phyloP scores from a whole-genome alignment of 176 grass and related monocot genomes.

The Raddia distichophylla region DNA sequence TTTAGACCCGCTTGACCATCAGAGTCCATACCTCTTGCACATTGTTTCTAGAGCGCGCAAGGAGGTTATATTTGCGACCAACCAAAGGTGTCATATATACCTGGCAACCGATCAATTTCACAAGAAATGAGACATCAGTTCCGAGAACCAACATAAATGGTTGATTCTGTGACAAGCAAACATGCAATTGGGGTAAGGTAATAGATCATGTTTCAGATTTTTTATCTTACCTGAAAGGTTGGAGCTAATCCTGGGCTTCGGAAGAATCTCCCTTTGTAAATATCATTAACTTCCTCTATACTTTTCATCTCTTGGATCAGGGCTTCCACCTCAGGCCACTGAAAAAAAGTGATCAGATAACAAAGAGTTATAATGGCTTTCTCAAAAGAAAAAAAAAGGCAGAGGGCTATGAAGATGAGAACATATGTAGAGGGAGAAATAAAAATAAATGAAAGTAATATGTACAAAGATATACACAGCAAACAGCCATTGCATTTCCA shows the following conservation, averaged over 20 bases:
- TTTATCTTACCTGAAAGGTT: slow-evolving; percentile 71
- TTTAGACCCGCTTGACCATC: background rate
- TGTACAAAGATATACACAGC: background rate
- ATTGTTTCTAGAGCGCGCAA: slow-evolving; percentile 82
- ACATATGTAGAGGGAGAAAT: background rate
- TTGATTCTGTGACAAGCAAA: background rate
- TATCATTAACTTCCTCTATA: slow-evolving; percentile 62
- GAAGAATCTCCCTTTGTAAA: slow-evolving; percentile 91
- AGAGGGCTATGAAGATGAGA: background rate
- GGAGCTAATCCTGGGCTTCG: slow-evolving; percentile 83
- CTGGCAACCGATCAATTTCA: slow-evolving; percentile 44
- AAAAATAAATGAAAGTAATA: background rate
- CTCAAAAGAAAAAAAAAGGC: no score
- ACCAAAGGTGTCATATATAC: slow-evolving; percentile 91
- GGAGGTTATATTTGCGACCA: slow-evolving; percentile 77
- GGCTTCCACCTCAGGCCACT: slow-evolving; percentile 92
- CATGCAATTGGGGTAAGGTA: background rate
- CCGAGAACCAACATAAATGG: slow-evolving; percentile 1
- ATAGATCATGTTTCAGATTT: background rate
- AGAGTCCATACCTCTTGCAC: slow-evolving; percentile 77
- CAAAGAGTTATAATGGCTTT: background rate
- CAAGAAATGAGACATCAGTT: background rate
- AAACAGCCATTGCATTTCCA: background rate
- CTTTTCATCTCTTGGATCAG: slow-evolving; percentile 83
- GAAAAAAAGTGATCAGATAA: slow-evolving; percentile 21